These are phyloP conservation scores for Hemerocallis citrina DNA, from an alignment of 106 monocot species.

Conservation along the genomic window DNA sequence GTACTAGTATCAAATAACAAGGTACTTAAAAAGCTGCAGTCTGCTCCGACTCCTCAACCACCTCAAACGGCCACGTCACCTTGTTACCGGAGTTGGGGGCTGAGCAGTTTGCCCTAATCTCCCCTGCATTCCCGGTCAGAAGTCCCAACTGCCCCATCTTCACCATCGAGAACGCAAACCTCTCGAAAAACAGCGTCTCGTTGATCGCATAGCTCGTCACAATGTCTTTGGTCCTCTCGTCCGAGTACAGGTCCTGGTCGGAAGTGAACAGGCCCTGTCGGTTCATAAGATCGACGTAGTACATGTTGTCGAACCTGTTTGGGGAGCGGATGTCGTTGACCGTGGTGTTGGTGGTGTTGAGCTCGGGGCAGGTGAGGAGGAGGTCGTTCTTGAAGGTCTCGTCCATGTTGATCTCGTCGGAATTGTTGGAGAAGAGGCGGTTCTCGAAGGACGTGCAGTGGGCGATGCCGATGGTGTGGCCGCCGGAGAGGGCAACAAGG, in stretches of 20 bases:
- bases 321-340: constrained; percentile 18
- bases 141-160: constrained; percentile 43
- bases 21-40: not conserved
- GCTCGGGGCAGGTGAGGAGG: constrained; percentile 10
- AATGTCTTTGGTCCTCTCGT: constrained; percentile 17
- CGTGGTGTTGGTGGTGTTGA: constrained; percentile 14
- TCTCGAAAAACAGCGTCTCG: constrained; percentile 31
- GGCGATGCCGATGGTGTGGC: constrained; percentile 35
- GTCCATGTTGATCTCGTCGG: constrained; percentile 24
- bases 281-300: constrained; percentile 39
- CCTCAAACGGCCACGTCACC: constrained; percentile 8
- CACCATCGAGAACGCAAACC: constrained; percentile 31
- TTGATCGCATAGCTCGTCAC: constrained; percentile 23
- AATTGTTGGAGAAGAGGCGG: constrained; percentile 20
- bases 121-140: constrained; percentile 22
- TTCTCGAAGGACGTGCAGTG: constrained; percentile 16
- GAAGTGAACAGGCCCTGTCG: constrained; percentile 42
- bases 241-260: constrained; percentile 34
- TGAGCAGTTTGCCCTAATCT: constrained; percentile 45
- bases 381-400: constrained; percentile 3
- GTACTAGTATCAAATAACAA: too few relatives aligned
- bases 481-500: constrained; percentile 42
- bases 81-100: constrained; percentile 20
- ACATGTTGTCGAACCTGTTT: constrained; percentile 30
- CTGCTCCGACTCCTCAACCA: constrained; percentile 10